These are phyloP conservation scores for Candida nonsorbophila DNA, from an alignment of 805 yeast genomes.

Conservation along the genomic window DNA sequence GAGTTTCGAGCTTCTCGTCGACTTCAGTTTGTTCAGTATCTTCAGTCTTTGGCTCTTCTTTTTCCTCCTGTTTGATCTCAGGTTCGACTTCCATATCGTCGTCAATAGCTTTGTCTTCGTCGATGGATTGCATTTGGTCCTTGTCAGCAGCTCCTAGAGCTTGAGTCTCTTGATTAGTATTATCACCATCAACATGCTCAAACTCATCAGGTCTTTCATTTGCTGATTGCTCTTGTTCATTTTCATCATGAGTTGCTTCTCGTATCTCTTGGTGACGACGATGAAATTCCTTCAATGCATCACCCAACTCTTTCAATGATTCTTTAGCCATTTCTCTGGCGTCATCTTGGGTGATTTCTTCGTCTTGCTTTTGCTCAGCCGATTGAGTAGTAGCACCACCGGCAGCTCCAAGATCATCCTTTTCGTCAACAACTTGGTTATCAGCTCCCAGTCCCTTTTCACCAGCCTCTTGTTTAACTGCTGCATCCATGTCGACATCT, in stretches of 20 bases:
- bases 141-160: slow-evolving; percentile 87
- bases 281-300: slow-evolving; percentile 85
- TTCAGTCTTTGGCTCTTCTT: slow-evolving; percentile 24
- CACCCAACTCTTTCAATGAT: slow-evolving; percentile 84
- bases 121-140: slow-evolving; percentile 71
- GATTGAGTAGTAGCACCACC: slow-evolving; percentile 43
- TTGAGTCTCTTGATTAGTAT: slow-evolving; percentile 75
- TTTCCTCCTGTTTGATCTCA: slow-evolving; percentile 21
- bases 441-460: slow-evolving; percentile 62
- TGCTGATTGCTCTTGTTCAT: slow-evolving; percentile 51
- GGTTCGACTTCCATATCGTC: slow-evolving; percentile 43
- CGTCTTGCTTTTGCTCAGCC: slow-evolving; percentile 38
- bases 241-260: slow-evolving; percentile 50
- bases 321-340: slow-evolving; percentile 68
- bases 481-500: slow-evolving; percentile 50
- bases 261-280: slow-evolving; percentile 84
- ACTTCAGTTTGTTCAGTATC: slow-evolving; percentile 20
- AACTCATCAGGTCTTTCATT: slow-evolving; percentile 79
- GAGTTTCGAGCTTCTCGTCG: slow-evolving; percentile 22
- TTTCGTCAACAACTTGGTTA: slow-evolving; percentile 48
- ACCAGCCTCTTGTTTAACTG: slow-evolving; percentile 56
- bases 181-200: slow-evolving; percentile 77
- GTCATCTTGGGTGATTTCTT: slow-evolving; percentile 33
- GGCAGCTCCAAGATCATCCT: slow-evolving; percentile 63
- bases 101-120: slow-evolving; percentile 78